These are phyloP conservation scores for Trichoderma afroharzianum DNA, from an alignment of 2,329 filamentous ascomycete genomes.

Conservation along the genomic window DNA sequence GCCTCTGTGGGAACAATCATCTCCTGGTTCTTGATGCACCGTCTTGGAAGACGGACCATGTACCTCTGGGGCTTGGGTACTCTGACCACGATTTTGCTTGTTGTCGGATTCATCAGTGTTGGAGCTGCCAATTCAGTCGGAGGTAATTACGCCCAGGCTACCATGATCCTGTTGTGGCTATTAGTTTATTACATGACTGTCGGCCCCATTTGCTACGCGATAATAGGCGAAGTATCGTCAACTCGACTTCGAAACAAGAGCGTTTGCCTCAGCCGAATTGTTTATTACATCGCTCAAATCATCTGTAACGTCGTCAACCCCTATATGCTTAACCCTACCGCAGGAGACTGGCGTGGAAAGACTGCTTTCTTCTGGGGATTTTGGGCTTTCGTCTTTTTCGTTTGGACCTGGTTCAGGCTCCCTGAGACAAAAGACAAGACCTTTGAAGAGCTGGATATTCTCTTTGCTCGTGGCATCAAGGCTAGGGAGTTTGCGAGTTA, in stretches of 20 bases:
- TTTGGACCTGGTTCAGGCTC: slow-evolving; percentile 49
- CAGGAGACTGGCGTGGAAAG: slow-evolving; percentile 28
- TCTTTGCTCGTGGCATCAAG: slow-evolving; percentile 43
- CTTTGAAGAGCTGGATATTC: slow-evolving; percentile 51
- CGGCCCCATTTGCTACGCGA: slow-evolving; percentile 40
- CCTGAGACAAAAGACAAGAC: slow-evolving; percentile 50
- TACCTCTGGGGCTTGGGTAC: slow-evolving; percentile 34
- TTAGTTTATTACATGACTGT: slow-evolving; percentile 38
- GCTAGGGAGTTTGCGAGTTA: slow-evolving; percentile 38
- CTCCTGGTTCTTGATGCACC: slow-evolving; percentile 38
- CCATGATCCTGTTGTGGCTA: slow-evolving; percentile 39
- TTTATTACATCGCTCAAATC: slow-evolving; percentile 24
- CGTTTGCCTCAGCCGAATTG: slow-evolving; percentile 34
- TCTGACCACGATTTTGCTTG: slow-evolving; percentile 32
- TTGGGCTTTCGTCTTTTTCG: slow-evolving; percentile 42
- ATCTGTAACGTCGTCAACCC: slow-evolving; percentile 27
- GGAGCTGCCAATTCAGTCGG: slow-evolving; percentile 18
- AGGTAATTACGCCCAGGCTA: slow-evolving; percentile 30
- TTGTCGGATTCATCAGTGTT: slow-evolving; percentile 32
- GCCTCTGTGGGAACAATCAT: slow-evolving; percentile 24
- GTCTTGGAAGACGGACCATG: slow-evolving; percentile 37
- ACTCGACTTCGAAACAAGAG: slow-evolving; percentile 38
- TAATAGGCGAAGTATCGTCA: slow-evolving; percentile 37
- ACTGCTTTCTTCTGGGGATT: not conserved
- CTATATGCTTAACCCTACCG: slow-evolving; percentile 29